Base-by-base conservation (phyloP, 495 filamentous ascomycete genomes). In the Aspergillus heteromorphus region DNA sequence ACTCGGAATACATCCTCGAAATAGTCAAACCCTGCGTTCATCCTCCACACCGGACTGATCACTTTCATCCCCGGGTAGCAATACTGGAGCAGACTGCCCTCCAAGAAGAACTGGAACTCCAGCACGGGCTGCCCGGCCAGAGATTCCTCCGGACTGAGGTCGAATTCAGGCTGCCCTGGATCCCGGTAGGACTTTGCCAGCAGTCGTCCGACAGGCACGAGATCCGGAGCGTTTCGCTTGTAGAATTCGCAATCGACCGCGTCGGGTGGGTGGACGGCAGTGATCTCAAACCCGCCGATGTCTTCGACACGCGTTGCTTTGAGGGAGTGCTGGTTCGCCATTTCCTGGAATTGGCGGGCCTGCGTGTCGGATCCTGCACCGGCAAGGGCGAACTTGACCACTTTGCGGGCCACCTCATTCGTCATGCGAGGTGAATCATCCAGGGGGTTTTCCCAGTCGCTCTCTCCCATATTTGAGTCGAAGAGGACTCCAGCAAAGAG, bases 11-110 rank as follows among this genome's bases (percentile, higher is more conserved):
- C 61, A 6, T 77, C 66, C 48, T 84, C 82, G 52, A 91, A 77
- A 58, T 78, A 81, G 59, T 79, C 73, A 29, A 89, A 42, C 7
- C 84, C 86, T 50, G 74, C 78, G 53, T 78, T 83, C 25, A 89
- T 68, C 45, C 81, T 75, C 65, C 82, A 84, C 14, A 95, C 77
- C 7, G 64, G 68, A 5, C 82, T 73, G 29, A 78, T 75, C 14
- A 97, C 65, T 72, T 95, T 96, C 84, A 96, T 84, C 1, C 91
- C 89, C 0, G 81, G 73, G 57, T 82, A 83, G 54, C 85, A 79
- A 43, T 79, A 71, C 23, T 73, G 56, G 17, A 97, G 73, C 5
- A 87, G 69, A 0, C 79, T 64, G 21, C 83, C 78, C 61, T 93
- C 90, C 20, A 95, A 51, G 62, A 86, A 81, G 56, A 91, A 86